Conservation (phyloP, 164 flowering plant species). For the Aristolochia californica region DNA sequence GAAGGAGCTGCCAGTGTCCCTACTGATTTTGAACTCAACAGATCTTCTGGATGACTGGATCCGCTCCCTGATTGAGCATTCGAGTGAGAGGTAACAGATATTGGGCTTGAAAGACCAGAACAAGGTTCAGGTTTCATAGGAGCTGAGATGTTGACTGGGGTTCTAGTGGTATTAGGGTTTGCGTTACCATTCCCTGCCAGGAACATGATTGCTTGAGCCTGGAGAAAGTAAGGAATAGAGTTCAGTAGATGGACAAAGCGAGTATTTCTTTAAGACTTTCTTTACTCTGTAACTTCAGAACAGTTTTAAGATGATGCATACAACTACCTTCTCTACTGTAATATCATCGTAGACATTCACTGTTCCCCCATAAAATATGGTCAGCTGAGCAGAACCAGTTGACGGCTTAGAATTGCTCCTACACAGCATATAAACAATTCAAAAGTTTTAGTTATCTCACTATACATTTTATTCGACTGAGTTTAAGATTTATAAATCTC, state of each 20-base stretch:
- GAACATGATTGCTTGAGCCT: conserved; percentile 89
- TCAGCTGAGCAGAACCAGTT: conserved; percentile 47
- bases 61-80: conserved; percentile 44
- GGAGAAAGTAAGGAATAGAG: conserved; percentile 3
- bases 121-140: conserved; percentile 30
- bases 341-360: conserved; percentile 68
- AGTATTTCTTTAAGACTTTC: too few species aligned
- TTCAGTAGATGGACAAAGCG: too few species aligned
- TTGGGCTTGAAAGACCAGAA: conserved; percentile 54
- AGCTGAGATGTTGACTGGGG: conserved; percentile 28
- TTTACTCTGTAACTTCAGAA: background rate
- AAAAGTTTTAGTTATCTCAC: too few species aligned
- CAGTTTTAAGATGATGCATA: background rate
- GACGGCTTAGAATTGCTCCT: conserved; percentile 37
- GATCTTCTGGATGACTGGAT: conserved; percentile 42
- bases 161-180: conserved; percentile 21
- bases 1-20: conserved; percentile 25
- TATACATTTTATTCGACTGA: background rate
- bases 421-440: conserved; percentile 6
- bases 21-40: conserved; percentile 24
- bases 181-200: conserved; percentile 59
- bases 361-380: conserved; percentile 71
- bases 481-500: too few species aligned
- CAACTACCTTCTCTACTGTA: conserved; percentile 69
- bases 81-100: conserved; percentile 52